Evolutionary conservation across 495 filamentous ascomycete species (phyloP), one percentile per base, ranked within the genome.

Genomic region (Podospora fimiseda): DNA sequence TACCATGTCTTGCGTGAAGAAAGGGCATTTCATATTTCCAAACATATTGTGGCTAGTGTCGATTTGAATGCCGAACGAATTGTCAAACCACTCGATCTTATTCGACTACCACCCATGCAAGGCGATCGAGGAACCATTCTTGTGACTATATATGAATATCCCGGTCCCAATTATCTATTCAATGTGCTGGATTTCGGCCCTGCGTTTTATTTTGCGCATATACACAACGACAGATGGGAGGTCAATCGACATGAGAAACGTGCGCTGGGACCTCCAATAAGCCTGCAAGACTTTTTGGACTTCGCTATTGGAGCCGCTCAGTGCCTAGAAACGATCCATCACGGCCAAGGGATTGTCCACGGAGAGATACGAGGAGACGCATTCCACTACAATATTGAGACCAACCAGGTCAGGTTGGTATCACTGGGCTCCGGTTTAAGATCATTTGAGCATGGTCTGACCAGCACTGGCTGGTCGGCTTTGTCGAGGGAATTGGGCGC

Each of bases 331-430:
- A 83, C 93, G 22, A 61, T 96, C 13, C 90, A 96, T 59, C 87
- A 95, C 70, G 85, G 87, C 1, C 77, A 89, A 37, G 82, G 84
- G 40, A 81, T 89, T 15, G 81, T 95, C 1, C 90, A 96, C 61
- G 90, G 90, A 45, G 90, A 96, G 65, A 80, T 96, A 38, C 78
- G 90, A 19, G 85, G 81, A 0, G 90, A 96, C 70, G 87, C 90
- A 0, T 96, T 95, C 63, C 88, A 94, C 60, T 91, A 85, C 70
- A 82, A 84, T 60, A 61, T 74, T 6, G 80, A 88, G 42, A 78
- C 75, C 7, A 80, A 82, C 19, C 64, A 72, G 27, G 89, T 95
- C 48, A 90, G 85, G 66, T 73, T 96, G 41, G 80, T 87, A 44
- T 89, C 88, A 43, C 88, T 90, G 60, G 90, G 90, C 21, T 90